phyloP scores from a whole-genome alignment of 2,329 filamentous ascomycete species.

The Fusarium pininemorale region DNA sequence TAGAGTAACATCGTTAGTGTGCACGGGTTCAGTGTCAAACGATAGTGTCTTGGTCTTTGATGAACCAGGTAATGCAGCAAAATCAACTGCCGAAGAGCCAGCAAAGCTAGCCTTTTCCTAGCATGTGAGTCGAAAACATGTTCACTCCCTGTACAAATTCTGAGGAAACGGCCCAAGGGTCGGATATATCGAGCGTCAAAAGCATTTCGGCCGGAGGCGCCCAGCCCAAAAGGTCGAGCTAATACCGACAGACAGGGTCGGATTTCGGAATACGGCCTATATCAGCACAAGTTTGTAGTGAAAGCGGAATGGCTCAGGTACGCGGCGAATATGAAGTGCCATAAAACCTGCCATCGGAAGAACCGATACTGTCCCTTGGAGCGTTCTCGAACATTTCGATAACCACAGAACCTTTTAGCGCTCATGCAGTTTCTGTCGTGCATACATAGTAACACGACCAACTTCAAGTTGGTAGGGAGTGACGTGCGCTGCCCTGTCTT shows the following conservation, averaged over 20 bases:
- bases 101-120: not conserved
- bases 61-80: slow-evolving; percentile 7
- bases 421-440: slow-evolving; percentile 28
- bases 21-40: slow-evolving; percentile 15
- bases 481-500: slow-evolving; percentile 10
- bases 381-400: slow-evolving; percentile 33
- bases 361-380: slow-evolving; percentile 23
- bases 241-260: slow-evolving; percentile 4
- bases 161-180: slow-evolving; percentile 1
- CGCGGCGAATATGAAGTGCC: slow-evolving; percentile 2
- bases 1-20: slow-evolving; percentile 28
- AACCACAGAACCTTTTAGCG: slow-evolving; percentile 26
- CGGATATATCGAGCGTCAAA: slow-evolving; percentile 9
- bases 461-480: not conserved
- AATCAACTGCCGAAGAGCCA: slow-evolving; percentile 20
- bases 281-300: slow-evolving; percentile 13
- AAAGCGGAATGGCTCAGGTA: slow-evolving; percentile 19
- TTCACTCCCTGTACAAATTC: not conserved
- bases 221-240: slow-evolving; percentile 1
- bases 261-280: slow-evolving; percentile 18
- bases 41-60: slow-evolving; percentile 25
- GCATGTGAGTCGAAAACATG: not conserved
- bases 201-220: slow-evolving; percentile 24
- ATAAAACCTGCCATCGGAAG: slow-evolving; percentile 1
- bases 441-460: slow-evolving; percentile 2